Conservation (phyloP, 2,329 filamentous ascomycete species). For the Apiospora saccharicola region DNA sequence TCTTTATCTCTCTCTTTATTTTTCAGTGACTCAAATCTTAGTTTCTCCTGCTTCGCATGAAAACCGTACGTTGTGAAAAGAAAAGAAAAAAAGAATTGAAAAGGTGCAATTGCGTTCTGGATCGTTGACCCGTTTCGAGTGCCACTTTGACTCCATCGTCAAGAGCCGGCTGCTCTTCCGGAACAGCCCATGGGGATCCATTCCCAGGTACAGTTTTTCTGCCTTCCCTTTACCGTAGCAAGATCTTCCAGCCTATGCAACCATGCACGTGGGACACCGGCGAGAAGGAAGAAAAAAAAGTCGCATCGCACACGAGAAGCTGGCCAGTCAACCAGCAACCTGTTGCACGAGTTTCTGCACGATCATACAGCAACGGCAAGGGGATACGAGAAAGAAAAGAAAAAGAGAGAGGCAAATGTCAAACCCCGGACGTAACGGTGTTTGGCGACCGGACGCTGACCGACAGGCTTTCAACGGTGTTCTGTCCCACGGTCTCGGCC, state of each 20-base stretch:
- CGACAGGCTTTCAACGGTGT: neutral
- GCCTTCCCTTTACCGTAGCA: neutral
- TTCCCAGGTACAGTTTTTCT: slow-evolving; percentile 9
- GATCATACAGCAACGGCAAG: neutral
- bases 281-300: neutral
- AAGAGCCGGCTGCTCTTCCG: slow-evolving; percentile 11
- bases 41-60: neutral
- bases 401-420: neutral
- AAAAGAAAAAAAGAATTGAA: neutral
- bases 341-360: neutral
- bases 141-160: slow-evolving; percentile 16
- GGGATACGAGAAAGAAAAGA: neutral
- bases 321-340: neutral
- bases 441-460: neutral
- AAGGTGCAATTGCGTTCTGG: slow-evolving; percentile 10
- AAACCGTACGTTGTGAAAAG: neutral
- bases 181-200: slow-evolving; percentile 18
- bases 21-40: neutral
- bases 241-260: slow-evolving; percentile 22
- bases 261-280: slow-evolving; percentile 15
- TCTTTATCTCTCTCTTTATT: neutral
- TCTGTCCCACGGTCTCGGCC: slow-evolving; percentile 15
- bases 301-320: neutral
- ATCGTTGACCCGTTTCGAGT: slow-evolving; percentile 18
- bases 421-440: slow-evolving; percentile 7